Percentiles rank a stretch among this genome's conserved stretches.
Evolutionary conservation across 345 rosid species (phyloP).

Genomic region (Eutrema yunnanense): DNA sequence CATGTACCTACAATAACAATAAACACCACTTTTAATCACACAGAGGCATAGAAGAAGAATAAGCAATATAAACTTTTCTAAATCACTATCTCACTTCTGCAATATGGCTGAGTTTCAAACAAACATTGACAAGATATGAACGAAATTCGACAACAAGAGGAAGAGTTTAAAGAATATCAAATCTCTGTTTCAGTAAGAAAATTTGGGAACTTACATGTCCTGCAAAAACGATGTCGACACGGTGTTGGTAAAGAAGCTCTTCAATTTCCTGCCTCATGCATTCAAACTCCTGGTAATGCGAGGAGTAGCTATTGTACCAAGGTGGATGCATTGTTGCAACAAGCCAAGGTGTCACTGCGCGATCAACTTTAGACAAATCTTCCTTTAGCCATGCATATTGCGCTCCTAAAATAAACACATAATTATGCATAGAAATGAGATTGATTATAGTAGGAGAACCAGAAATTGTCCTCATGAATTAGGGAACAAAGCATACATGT

Average conservation of each 20-base stretch:
- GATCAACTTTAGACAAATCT: constrained; percentile 54
- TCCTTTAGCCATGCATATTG: constrained; percentile 69
- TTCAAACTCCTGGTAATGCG: constrained; percentile 89
- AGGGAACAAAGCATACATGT: neutral
- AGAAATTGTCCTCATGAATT: neutral
- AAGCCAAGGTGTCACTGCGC: constrained; percentile 66
- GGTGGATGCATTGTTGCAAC: constrained; percentile 87
- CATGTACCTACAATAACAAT: constrained; percentile 58
- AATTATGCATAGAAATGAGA: neutral
- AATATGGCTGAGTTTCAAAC: no score
- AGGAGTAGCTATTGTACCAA: constrained; percentile 74
- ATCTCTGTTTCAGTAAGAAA: neutral
- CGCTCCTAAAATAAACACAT: constrained; percentile 38
- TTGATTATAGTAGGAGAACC: constrained; percentile 20
- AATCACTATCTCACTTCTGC: no score
- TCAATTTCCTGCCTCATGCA: constrained; percentile 97
- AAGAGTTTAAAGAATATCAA: neutral
- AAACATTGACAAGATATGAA: neutral
- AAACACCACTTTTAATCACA: neutral
- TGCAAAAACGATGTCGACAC: constrained; percentile 62
- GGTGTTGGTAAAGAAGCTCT: constrained; percentile 57
- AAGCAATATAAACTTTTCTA: no score
- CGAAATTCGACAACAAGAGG: neutral
- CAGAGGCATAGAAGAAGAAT: neutral
- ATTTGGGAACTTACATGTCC: constrained; percentile 59